Percentiles rank a stretch among this genome's conserved stretches.
Evolutionary conservation across 768 basidiomycete species (phyloP).

Genomic region (Tephrocybe sp.): DNA sequence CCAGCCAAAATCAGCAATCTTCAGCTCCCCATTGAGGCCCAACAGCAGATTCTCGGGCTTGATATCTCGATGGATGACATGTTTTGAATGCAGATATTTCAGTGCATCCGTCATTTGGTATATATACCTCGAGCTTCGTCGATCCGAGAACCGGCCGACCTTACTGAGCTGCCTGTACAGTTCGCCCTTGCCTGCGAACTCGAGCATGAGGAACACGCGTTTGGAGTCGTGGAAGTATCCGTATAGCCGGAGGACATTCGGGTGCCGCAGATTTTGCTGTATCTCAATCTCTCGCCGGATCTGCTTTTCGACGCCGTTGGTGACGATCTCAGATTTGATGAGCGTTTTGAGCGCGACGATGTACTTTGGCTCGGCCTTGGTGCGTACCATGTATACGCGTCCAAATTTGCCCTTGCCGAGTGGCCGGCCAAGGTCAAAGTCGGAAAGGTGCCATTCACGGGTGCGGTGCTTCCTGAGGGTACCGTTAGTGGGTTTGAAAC

Average conservation of each 20-base stretch:
- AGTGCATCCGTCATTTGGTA: slow-evolving; percentile 98
- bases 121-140: slow-evolving; percentile 84
- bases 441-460: slow-evolving; percentile 79
- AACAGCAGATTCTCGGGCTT: slow-evolving; percentile 97
- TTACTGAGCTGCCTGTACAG: slow-evolving; percentile 94
- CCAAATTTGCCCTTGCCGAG: slow-evolving; percentile 99
- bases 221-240: slow-evolving; percentile 99
- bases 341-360: slow-evolving; percentile 96
- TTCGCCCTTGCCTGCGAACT: slow-evolving; percentile 96
- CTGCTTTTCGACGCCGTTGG: slow-evolving; percentile 92
- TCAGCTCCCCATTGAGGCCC: slow-evolving; percentile 93
- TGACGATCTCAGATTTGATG: slow-evolving; percentile 93
- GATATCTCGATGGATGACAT: slow-evolving; percentile 98
- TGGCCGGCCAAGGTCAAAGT: slow-evolving; percentile 93
- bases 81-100: slow-evolving; percentile 90
- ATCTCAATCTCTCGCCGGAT: slow-evolving; percentile 98
- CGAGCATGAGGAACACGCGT: slow-evolving; percentile 96
- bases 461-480: slow-evolving; percentile 61
- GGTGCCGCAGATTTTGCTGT: slow-evolving; percentile 93
- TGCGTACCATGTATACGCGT: slow-evolving; percentile 97
- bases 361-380: slow-evolving; percentile 82
- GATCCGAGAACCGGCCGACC: slow-evolving; percentile 83
- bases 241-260: slow-evolving; percentile 90
- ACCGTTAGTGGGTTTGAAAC: background rate
- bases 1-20: slow-evolving; percentile 99